Percentiles rank a stretch among this genome's conserved stretches.
phyloP scores from a whole-genome alignment of 768 basidiomycete species.

The Hericium rajendrae region DNA sequence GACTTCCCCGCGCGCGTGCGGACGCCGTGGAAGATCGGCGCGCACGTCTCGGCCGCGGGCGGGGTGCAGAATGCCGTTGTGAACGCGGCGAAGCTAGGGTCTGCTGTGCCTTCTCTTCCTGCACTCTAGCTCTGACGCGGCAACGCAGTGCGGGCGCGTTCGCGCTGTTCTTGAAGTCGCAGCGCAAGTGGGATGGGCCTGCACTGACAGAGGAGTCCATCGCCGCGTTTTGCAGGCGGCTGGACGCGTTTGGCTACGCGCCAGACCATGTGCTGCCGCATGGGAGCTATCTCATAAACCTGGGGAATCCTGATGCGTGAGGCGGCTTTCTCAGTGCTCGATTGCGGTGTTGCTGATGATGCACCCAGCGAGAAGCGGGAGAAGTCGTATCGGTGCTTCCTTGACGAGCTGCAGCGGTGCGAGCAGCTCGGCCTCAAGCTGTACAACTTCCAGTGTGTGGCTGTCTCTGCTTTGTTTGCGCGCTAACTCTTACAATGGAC shows the following conservation, averaged over 20 bases:
- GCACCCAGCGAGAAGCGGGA: slow-evolving; percentile 46
- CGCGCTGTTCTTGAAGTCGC: slow-evolving; percentile 78
- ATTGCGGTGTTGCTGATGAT: background rate
- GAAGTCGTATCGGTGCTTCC: slow-evolving; percentile 72
- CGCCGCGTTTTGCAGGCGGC: slow-evolving; percentile 45
- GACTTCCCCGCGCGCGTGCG: slow-evolving; percentile 17
- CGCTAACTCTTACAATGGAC: background rate
- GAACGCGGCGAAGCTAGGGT: slow-evolving; percentile 69
- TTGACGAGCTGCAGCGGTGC: slow-evolving; percentile 75
- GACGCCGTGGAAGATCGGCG: slow-evolving; percentile 59
- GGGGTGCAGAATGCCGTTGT: slow-evolving; percentile 66
- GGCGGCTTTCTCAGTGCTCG: slow-evolving; percentile 16
- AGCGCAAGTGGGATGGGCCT: slow-evolving; percentile 70
- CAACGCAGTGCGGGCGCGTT: slow-evolving; percentile 73
- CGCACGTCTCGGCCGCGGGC: slow-evolving; percentile 75
- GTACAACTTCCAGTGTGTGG: slow-evolving; percentile 80
- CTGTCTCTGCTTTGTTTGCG: background rate
- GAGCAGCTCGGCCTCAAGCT: slow-evolving; percentile 62
- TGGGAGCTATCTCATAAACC: slow-evolving; percentile 78
- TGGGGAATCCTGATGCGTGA: slow-evolving; percentile 70
- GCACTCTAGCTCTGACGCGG: background rate
- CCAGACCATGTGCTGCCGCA: slow-evolving; percentile 65
- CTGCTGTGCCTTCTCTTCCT: no score
- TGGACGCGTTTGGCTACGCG: slow-evolving; percentile 54
- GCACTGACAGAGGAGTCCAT: slow-evolving; percentile 45